Conservation (phyloP, 108 stramenopile genomes). For the Skeletonema grethae region DNA sequence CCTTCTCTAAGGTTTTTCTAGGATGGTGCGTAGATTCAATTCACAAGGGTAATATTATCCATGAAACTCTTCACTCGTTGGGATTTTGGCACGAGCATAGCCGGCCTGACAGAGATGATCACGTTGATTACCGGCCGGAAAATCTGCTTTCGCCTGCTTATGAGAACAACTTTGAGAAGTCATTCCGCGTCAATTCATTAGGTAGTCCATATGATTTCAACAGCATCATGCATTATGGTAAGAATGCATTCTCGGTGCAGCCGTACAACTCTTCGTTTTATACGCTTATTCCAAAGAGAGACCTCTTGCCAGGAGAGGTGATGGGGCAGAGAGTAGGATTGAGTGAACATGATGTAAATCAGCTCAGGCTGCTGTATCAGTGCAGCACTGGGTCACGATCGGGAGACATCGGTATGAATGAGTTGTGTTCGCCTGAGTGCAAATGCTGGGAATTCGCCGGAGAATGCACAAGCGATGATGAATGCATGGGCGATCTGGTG, state of each 20-base stretch:
- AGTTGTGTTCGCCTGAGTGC: slow-evolving; percentile 46
- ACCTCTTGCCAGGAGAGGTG: slow-evolving; percentile 16
- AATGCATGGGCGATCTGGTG: slow-evolving; percentile 49
- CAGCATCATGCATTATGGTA: slow-evolving; percentile 57
- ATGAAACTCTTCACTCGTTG: slow-evolving; percentile 51
- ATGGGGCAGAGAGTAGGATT: slow-evolving; percentile 47
- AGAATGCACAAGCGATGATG: slow-evolving; percentile 38
- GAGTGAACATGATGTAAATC: slow-evolving; percentile 41
- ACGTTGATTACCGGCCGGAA: slow-evolving; percentile 31
- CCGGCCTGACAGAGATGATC: slow-evolving; percentile 53
- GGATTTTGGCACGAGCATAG: slow-evolving; percentile 67
- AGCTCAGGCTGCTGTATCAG: slow-evolving; percentile 44
- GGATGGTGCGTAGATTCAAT: slow-evolving; percentile 27
- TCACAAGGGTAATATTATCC: slow-evolving; percentile 39
- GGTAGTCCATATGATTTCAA: slow-evolving; percentile 49
- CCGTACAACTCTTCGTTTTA: not conserved
- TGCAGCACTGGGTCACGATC: slow-evolving; percentile 36
- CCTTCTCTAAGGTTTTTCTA: slow-evolving; percentile 23
- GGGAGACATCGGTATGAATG: slow-evolving; percentile 11
- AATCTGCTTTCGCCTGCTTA: slow-evolving; percentile 23
- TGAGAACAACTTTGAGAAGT: slow-evolving; percentile 35
- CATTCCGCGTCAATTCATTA: slow-evolving; percentile 21
- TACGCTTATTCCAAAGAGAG: not conserved
- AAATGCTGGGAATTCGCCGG: slow-evolving; percentile 50
- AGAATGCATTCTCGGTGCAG: slow-evolving; percentile 25